Evolutionary conservation across 2,329 filamentous ascomycete species (phyloP), one percentile per base, ranked within the genome.

Genomic region (Pseudogymnoascus sp.): DNA sequence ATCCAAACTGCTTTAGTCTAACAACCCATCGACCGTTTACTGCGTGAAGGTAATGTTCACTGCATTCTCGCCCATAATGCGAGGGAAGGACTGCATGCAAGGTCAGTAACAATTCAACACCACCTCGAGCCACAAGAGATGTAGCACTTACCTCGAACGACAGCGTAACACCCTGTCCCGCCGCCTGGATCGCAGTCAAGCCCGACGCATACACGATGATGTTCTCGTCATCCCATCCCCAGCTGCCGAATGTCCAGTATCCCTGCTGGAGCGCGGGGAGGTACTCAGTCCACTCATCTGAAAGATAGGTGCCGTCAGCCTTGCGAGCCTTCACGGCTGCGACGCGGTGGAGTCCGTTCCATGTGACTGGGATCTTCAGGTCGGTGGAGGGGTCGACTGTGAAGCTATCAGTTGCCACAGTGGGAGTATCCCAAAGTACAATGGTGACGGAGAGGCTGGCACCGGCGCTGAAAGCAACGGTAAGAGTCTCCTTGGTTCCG

Each of bases 211-310:
- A 77, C n/a, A 85, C 64, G 3, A 81, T 77, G 1, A 85, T 72
- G 60, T 76, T 69, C 14, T 70, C 66, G 1, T 67, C 73, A 63
- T 81, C 78, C 73, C 77, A 84, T 58, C 78, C 77, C 76, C 78
- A 85, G 18, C 70, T 74, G 7, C 68, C 73, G 61, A 77, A 83
- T 2, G 82, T 84, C 64, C 74, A 77, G 14, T 74, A 68, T 11
- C 72, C 78, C 64, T 81, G 75, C 67, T 85, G 81, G 22, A 86
- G 68, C 2, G 78, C 74, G 0, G 79, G 78, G 1, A 85, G 70
- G 30, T 75, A 82, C 66, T 76, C 70, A 0, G 83, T 86, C 80
- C 80, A 86, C 58, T 79, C 76, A 64, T 86, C 83, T 3, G 81
- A 75, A 6, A 86, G 67, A 59, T 76, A 81, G 6, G 70, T 74